Evolutionary conservation across 108 stramenopile species (phyloP), one percentile per base, ranked within the genome.

Genomic region (Cylindrotheca fusiformis): DNA sequence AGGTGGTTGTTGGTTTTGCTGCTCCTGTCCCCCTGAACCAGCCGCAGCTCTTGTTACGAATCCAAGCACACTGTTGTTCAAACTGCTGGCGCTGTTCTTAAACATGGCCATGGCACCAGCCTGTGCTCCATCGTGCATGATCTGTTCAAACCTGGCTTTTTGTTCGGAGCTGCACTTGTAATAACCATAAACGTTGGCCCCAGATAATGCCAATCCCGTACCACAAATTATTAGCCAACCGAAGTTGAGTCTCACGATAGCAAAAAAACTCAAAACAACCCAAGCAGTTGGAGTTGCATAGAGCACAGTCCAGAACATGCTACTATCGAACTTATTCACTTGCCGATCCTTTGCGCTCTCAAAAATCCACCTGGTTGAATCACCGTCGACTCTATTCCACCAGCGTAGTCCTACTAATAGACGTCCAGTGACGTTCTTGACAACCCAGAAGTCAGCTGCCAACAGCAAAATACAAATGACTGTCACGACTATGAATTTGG

Each of bases 381-480:
- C 83, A 19, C 81, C 77, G 32, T 95, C 88, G 44, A 98, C 95
- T 62, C 95, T 82, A 55, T 91, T 95, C 98, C 98, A 98, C 98
- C 98, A 98, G 24, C 98, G 83, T 27, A 98, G 72, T 48, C 96
- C 96, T 18, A 97, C 98, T 48, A 97, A 70, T 27, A 93, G 63
- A 32, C 94, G 72, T 12, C 94, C 94, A 6, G 90, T 86, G 18
- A 95, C 74, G 64, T 95, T 95, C 74, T 95, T 95, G 33, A 97
- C 96, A 4, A 92, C 90, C 96, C 96, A 98, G 77, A 98, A 98
- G 67, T 97, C 98, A n/a, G 93, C 91, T 22, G 96, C 91, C 36
- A 94, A 59, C 25, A 97, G 65, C 12, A 98, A 71, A 28, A 98
- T 95, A 77, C 93, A 95, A 22, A 93, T 32, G 31, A 98, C 96